phyloP scores from a whole-genome alignment of 768 basidiomycete species.

The Leccinum subgranulosum region DNA sequence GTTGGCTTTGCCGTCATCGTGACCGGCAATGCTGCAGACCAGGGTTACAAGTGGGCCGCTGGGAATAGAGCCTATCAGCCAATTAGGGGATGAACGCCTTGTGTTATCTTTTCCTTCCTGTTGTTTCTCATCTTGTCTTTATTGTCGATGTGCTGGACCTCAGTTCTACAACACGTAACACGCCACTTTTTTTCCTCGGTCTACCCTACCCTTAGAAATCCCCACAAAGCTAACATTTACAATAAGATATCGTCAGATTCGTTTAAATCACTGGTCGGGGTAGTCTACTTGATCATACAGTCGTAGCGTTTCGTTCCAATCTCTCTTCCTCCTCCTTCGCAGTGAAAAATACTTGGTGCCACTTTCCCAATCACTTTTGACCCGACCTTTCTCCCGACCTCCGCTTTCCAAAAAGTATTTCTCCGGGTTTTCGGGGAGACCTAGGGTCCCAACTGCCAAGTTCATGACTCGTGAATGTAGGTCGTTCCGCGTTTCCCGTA shows the following conservation, averaged over 20 bases:
- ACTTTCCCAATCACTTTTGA: constrained; percentile 64
- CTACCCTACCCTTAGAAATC: not conserved
- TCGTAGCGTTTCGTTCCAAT: constrained; percentile 86
- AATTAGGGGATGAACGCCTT: constrained; percentile 21
- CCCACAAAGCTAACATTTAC: not conserved
- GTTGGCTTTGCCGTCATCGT: constrained; percentile 52
- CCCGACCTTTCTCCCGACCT: constrained; percentile 68
- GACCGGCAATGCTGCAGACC: constrained; percentile 55
- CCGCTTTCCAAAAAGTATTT: constrained; percentile 55
- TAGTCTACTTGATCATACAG: constrained; percentile 84
- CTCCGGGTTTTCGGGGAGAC: constrained; percentile 70
- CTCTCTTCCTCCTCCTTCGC: constrained; percentile 72
- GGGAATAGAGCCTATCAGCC: constrained; percentile 64
- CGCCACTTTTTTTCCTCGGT: not conserved
- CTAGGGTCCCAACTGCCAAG: constrained; percentile 54
- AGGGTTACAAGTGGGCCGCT: constrained; percentile 65
- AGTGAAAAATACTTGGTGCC: constrained; percentile 76
- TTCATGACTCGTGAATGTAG: constrained; percentile 66
- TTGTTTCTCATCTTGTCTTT: not conserved
- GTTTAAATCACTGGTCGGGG: constrained; percentile 47
- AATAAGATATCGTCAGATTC: not conserved
- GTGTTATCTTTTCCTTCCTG: not conserved
- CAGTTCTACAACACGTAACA: not conserved
- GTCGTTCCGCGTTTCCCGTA: constrained; percentile 52
- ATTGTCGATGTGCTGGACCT: not conserved